Evolutionary conservation across 306 rosid genomes (phyloP).

Genomic region (Mimosa bimucronata): DNA sequence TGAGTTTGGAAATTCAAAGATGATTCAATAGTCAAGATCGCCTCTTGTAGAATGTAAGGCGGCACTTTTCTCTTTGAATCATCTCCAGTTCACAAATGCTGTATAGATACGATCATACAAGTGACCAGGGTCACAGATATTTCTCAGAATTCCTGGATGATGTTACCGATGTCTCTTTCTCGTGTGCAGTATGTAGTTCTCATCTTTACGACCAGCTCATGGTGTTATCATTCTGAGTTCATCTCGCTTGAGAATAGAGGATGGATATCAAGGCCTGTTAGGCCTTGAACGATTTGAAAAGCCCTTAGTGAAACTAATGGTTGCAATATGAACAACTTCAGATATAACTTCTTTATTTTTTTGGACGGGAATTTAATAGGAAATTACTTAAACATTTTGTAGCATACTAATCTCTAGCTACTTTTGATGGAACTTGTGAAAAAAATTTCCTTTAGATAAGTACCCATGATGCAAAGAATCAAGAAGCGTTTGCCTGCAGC

Average conservation of each 20-base stretch:
- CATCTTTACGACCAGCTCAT: background rate
- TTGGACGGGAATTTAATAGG: slow-evolving; percentile 12
- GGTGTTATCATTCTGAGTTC: slow-evolving; percentile 16
- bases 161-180: slow-evolving; percentile 31
- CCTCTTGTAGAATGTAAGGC: slow-evolving; percentile 21
- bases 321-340: slow-evolving; percentile 19
- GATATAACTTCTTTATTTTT: slow-evolving; percentile 5
- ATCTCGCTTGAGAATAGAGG: slow-evolving; percentile 17
- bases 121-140: slow-evolving; percentile 7
- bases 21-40: slow-evolving; percentile 10
- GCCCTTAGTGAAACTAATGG: slow-evolving; percentile 17
- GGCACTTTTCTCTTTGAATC: slow-evolving; percentile 21
- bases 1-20: slow-evolving; percentile 25
- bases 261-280: slow-evolving; percentile 20
- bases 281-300: background rate
- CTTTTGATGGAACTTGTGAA: no score
- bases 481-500: background rate
- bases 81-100: slow-evolving; percentile 3
- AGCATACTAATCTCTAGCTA: background rate
- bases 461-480: slow-evolving; percentile 15
- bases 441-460: background rate
- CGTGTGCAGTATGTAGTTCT: background rate
- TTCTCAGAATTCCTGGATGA: slow-evolving; percentile 10
- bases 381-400: background rate
- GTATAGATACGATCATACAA: slow-evolving; percentile 19